Evolutionary conservation across 2,329 filamentous ascomycete species (phyloP), one percentile per base, ranked within the genome.

Genomic region (Camillea tinctor): DNA sequence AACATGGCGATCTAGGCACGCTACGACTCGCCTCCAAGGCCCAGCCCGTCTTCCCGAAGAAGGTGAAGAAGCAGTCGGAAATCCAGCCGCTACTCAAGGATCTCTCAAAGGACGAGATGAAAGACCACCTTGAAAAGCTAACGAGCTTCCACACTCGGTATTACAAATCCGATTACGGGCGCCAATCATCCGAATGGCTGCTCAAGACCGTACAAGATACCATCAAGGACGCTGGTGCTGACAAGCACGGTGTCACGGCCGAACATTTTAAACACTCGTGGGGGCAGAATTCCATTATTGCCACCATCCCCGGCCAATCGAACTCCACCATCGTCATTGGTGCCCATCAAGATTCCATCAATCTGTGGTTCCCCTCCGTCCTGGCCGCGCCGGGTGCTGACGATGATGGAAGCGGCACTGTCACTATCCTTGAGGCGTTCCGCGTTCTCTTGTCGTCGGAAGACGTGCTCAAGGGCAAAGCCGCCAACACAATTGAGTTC

Each of bases 301-400:
- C 92, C 22, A 93, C 89, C 6, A 92, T 99, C 54, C 94, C 94
- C 0, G 94, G 94, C 58, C 84, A 90, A 79, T 90, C 85, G 60
- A 88, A 95, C 71, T 90, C 89, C 75, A 97, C 93, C 0, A 84
- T 96, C 30, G 88, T 97, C 21, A 89, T 97, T 66, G 93, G 94
- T 56, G 93, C 93, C 1, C 93, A 97, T 75, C 93, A 96, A 74
- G 94, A 98, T 75, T 96, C 91, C 69, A 96, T 97, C 77, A 98
- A 98, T 77, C 82, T 97, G 52, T 96, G 92, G 79, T 77, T 97
- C 13, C 94, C 93, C 0, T 91, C 89, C 2, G 80, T 96, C 40
- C 83, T 97, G 36, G 85, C 90, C 15, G 93, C 94, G 0, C 94
- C 94, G 0, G 94, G 94, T 52, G 93, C 94, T n/a, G 95, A 98